Conservation (phyloP, 2,329 filamentous ascomycete genomes). For the Penicillium sp. region DNA sequence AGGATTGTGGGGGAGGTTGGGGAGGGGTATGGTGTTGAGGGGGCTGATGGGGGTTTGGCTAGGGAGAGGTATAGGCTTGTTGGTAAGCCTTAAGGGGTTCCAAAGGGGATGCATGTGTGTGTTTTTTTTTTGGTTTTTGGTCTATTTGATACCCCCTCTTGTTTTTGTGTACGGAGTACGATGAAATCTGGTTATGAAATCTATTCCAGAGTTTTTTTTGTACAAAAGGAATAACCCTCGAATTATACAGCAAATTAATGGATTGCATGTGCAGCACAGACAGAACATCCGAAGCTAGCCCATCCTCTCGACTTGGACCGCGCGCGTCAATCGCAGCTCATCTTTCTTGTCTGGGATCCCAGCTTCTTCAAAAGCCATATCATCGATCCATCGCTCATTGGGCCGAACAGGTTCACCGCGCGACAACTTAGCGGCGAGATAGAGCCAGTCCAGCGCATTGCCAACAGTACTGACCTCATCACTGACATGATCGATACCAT, state of each 20-base stretch:
- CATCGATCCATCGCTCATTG: conserved; percentile 69
- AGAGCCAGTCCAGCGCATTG: conserved; percentile 75
- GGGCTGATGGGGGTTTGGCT: conserved; percentile 46
- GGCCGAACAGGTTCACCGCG: conserved; percentile 61
- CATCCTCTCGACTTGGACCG: conserved; percentile 30
- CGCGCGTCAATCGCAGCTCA: conserved; percentile 59
- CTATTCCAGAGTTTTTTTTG: too few species aligned
- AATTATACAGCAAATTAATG: too few species aligned
- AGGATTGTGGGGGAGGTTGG: conserved; percentile 76
- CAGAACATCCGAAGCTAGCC: conserved; percentile 8
- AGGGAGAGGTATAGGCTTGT: conserved; percentile 45
- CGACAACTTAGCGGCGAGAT: conserved; percentile 68
- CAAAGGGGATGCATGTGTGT: background rate
- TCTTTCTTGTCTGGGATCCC: conserved; percentile 58
- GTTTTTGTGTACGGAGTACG: too few species aligned
- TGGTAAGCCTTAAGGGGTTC: conserved; percentile 27
- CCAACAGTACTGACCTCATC: conserved; percentile 82
- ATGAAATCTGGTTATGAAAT: background rate
- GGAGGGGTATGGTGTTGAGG: conserved; percentile 50
- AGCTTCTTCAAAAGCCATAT: conserved; percentile 69
- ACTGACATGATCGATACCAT: conserved; percentile 66
- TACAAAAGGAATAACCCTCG: too few species aligned
- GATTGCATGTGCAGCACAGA: too few species aligned
- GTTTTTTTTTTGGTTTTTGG: conserved; percentile 9
- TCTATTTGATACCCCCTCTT: conserved; percentile 21